Percentiles rank a stretch among this genome's conserved stretches.
These are phyloP conservation scores for Saccharomyces eubayanus DNA, from an alignment of 805 yeast species.

Conservation along the genomic window DNA sequence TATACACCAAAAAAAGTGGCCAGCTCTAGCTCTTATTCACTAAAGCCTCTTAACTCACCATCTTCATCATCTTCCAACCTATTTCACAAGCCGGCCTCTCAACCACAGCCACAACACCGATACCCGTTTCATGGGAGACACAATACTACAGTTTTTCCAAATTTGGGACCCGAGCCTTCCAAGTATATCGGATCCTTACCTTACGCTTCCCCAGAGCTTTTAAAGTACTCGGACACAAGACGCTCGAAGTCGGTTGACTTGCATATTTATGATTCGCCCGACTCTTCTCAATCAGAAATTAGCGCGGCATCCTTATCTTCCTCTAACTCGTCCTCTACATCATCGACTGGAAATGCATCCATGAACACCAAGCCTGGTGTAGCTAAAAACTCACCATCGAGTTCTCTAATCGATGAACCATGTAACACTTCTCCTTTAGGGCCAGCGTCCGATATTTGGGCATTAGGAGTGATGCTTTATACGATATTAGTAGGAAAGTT, in stretches of 20 bases:
- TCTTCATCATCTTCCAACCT: not conserved
- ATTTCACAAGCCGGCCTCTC: not conserved
- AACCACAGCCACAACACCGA: not conserved
- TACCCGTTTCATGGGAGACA: slow-evolving; percentile 1
- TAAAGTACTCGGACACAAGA: slow-evolving; percentile 19
- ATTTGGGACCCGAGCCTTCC: slow-evolving; percentile 37
- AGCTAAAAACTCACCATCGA: slow-evolving; percentile 37
- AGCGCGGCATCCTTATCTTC: not conserved
- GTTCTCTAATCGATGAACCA: slow-evolving; percentile 30
- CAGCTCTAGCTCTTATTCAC: not conserved
- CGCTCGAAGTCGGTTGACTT: not conserved
- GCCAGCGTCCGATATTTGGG: slow-evolving; percentile 81
- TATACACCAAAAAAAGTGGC: not conserved
- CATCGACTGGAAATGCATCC: not conserved
- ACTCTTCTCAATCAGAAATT: not conserved
- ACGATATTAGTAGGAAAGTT: slow-evolving; percentile 65
- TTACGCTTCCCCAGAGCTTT: slow-evolving; percentile 82
- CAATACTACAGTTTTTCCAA: slow-evolving; percentile 2
- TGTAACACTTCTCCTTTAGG: slow-evolving; percentile 32
- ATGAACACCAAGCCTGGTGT: not conserved
- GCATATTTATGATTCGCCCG: not conserved
- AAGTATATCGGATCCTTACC: slow-evolving; percentile 83
- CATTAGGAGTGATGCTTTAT: slow-evolving; percentile 71
- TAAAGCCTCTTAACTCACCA: slow-evolving; percentile 1
- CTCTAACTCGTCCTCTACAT: not conserved